Evolutionary conservation across 805 yeast genomes (phyloP).

Genomic region (Yarrowia phangngaensis): DNA sequence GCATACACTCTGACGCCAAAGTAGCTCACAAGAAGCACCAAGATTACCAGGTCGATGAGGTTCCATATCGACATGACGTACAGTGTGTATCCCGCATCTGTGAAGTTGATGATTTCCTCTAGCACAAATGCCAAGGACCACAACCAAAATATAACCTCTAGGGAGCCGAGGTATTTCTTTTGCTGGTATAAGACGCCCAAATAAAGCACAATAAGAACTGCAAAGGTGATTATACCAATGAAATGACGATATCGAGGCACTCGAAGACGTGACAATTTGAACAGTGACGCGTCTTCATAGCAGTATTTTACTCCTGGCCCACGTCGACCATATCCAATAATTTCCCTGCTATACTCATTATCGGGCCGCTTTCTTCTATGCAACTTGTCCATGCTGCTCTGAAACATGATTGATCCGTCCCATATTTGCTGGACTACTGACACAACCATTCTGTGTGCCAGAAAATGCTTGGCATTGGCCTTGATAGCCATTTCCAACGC

Average conservation of each 20-base stretch:
- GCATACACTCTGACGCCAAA: constrained; percentile 33
- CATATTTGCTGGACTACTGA: constrained; percentile 49
- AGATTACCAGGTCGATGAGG: constrained; percentile 46
- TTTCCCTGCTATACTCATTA: constrained; percentile 29
- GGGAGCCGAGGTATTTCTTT: constrained; percentile 27
- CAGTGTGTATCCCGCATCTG: constrained; percentile 46
- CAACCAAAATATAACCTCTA: constrained; percentile 45
- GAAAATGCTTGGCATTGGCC: constrained; percentile 50
- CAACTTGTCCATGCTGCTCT: constrained; percentile 40
- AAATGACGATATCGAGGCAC: constrained; percentile 42
- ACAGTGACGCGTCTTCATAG: constrained; percentile 38
- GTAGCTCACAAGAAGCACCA: constrained; percentile 42
- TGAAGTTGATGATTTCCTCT: constrained; percentile 46
- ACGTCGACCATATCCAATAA: constrained; percentile 32
- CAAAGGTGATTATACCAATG: constrained; percentile 37
- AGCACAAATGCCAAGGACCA: constrained; percentile 48
- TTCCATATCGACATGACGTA: constrained; percentile 54
- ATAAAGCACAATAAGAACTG: constrained; percentile 38
- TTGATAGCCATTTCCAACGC: constrained; percentile 52
- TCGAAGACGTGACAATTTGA: constrained; percentile 42
- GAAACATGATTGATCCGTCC: constrained; percentile 49
- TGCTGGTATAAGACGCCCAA: constrained; percentile 34
- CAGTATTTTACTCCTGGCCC: constrained; percentile 40
- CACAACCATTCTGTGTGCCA: constrained; percentile 51
- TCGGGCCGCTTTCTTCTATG: constrained; percentile 37